Base-by-base conservation (phyloP, 23 red algal genomes). In the Gracilariopsis chorda region DNA sequence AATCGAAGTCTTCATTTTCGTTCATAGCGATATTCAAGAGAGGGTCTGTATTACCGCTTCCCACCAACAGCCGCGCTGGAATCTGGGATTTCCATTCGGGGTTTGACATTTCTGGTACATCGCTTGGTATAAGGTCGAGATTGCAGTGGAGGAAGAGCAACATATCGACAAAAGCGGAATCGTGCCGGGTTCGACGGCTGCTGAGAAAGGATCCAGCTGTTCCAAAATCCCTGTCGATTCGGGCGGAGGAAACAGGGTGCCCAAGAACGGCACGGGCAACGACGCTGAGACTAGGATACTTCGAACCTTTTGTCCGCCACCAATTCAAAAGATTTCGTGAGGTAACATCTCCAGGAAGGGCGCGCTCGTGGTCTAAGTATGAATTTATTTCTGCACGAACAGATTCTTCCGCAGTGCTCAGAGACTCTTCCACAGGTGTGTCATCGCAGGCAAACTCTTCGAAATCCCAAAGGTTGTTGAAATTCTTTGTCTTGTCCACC, bases 61-160 rank as follows among this genome's bases (percentile, higher is more conserved):
- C n/a, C n/a, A n/a, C n/a, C n/a, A n/a, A n/a, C 7, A 62, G 27
- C 11, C 57, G 57, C 21, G 3, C 14, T 29, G 57, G 57, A 4
- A 62, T 62, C 14, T 30, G 27, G 7, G 7, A 4, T 2, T 1
- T 25, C 57, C n/a, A 62, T 1, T 62, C 1, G 14, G 57, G 2
- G 23, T 30, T 30, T 30, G 34, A 29, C 19, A 4, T 13, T 28
- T 2, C 58, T 23, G 58, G 57, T 30, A 62, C 14, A 62, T 30
- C 3, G 9, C 8, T 1, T 4, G 80, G 40, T 0, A 82, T 5
- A 7, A 21, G 24, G 5, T 82, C 28, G 12, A 82, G 28, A 21
- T 82, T 62, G 78, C 36, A 56, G 32, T 84, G 55, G 36, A 84
- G 43, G 48, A 84, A 84, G 10, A 70, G 0, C 16, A 13, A 0